Evolutionary conservation across 2,329 filamentous ascomycete species (phyloP).

Genomic region (Dactylonectria estremocensis): DNA sequence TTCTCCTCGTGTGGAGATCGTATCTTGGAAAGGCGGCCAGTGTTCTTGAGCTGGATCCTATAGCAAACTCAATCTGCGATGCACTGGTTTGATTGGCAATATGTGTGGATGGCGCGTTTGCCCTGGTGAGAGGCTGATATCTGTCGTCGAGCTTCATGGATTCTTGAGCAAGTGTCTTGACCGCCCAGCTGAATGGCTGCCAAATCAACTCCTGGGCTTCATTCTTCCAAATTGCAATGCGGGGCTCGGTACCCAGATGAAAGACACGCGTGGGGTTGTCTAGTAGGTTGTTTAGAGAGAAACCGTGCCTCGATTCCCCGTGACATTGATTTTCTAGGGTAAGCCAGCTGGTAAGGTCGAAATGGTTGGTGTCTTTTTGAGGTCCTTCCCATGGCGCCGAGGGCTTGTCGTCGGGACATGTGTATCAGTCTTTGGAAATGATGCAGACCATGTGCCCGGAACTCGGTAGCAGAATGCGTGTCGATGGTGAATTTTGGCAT

Average conservation of each 20-base stretch:
- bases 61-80: neutral
- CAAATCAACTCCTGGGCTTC: neutral
- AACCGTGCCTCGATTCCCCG: neutral
- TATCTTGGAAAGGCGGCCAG: neutral
- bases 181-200: neutral
- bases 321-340: neutral
- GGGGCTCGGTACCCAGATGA: neutral
- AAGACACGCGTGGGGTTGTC: neutral
- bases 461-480: neutral
- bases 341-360: neutral
- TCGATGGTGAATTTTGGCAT: neutral
- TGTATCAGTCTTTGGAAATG: neutral
- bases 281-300: neutral
- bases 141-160: neutral
- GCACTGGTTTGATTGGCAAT: neutral
- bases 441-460: neutral
- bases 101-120: neutral
- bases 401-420: neutral
- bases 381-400: neutral
- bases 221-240: neutral
- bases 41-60: neutral
- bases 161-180: neutral
- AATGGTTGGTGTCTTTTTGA: neutral
- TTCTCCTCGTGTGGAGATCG: neutral
- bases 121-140: neutral